Evolutionary conservation across 495 filamentous ascomycete genomes (phyloP), one percentile per base, ranked within the genome.

Genomic region (Penicillium subrubescens): DNA sequence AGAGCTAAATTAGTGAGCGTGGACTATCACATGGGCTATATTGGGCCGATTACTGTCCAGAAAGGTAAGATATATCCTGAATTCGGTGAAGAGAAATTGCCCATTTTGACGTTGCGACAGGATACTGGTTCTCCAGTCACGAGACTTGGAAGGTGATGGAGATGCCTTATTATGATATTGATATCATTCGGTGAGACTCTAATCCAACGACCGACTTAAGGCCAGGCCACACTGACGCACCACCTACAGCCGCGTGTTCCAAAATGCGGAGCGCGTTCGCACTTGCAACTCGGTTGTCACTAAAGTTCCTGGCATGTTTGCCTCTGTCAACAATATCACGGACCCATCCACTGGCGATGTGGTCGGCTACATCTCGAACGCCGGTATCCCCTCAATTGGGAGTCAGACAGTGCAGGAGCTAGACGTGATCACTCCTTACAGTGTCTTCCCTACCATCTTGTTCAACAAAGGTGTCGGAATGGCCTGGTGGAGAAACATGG

Each of bases 401-500:
- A 73, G 73, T 48, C 73, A 76, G 54, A 76, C 74, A 11, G 58
- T 69, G 8, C 69, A 73, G 43, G 73, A 75, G 44, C 67, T 75
- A 3, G 71, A 75, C 55, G 71, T 76, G 8, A 72, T 76, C 43
- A 75, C 73, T 21, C 74, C 73, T 37, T 76, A 76, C 46, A 72
- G 71, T 57, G 71, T 72, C 0, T 76, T 76, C 52, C 73, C 74
- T 37, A 67, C 67, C 3, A 39, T 76, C 7, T 46, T 75, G 46
- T 62, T 76, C 23, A 58, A 75, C 57, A 71, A 73, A 37, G 46
- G 62, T 31, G 73, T 76, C n/a, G 74, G 72, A 14, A 53, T 77
- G 57, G 75, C 71, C 29, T 78, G 75, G 76, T 77, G 71, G 75
- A 71, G 71, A 64, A 76, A 77, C 53, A 78, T 78, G 71, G 71